Evolutionary conservation across 75 land plant genomes (phyloP).

Genomic region (Picea sitchensis): DNA sequence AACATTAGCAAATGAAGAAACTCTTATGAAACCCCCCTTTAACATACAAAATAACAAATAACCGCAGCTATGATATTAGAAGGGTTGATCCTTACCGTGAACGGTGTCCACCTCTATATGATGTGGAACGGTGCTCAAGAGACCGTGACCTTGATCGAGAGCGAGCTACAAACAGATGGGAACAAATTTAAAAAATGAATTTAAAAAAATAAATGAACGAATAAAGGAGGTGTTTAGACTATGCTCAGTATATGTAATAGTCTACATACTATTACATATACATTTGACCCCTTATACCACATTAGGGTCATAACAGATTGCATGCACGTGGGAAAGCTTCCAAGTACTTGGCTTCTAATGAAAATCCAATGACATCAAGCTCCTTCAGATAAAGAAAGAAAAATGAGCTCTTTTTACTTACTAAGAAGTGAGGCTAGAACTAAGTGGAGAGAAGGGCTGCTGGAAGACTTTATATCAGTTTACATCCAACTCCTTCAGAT

Average conservation of each 20-base stretch:
- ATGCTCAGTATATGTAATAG: too few species aligned
- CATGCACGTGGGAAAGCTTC: too few species aligned
- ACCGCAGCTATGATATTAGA: neutral
- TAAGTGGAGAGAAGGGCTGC: neutral
- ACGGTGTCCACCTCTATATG: conserved; percentile 1
- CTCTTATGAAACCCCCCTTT: neutral
- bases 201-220: neutral
- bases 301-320: too few species aligned
- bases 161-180: neutral
- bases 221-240: too few species aligned
- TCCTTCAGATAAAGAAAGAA: neutral
- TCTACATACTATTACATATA: too few species aligned
- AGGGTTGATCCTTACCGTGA: neutral
- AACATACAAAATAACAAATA: too few species aligned
- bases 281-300: too few species aligned
- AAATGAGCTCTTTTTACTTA: neutral
- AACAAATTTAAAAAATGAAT: neutral
- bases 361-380: too few species aligned
- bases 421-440: neutral
- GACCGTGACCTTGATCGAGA: conserved; percentile 12
- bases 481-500: too few species aligned
- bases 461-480: too few species aligned
- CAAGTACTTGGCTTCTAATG: too few species aligned
- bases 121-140: conserved; percentile 8
- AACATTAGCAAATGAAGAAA: neutral